Evolutionary conservation across 129 eudicot species (phyloP), one percentile per base, ranked within the genome.

Genomic region (Lactuca sativa): DNA sequence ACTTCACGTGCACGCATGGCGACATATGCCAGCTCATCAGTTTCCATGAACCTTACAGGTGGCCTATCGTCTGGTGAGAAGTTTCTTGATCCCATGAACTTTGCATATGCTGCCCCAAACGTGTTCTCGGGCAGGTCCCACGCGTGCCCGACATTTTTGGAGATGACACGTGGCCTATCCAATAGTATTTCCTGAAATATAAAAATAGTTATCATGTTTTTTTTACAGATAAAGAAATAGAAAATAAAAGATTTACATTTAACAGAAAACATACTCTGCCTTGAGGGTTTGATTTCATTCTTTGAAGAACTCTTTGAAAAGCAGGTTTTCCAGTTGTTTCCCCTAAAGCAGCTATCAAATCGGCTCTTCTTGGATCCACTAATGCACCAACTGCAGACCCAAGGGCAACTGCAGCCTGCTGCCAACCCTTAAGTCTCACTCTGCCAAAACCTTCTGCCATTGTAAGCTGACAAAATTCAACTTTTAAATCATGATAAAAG

Each of bases 1-100:
- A 91, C 97, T 64, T 91, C 97, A 8, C 97, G 92, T 21, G 97
- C 97, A 4, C 97, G 90, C 82, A 85, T 88, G 4, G 96, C 96
- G 14, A 91, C 91, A 10, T 88, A 91, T 0, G 96, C 96, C 4
- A 91, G 84, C 55, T 91, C 97, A 9, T 91, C 97, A 38, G 97
- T 83, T 81, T 91, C 97, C 96, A 91, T 86, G 85, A 91, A 91
- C 66, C 97, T 81, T 9, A 91, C 97, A 0, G 97, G 96, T 37
- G 97, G 97, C 54, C 97, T 70, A 38, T 88, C 97, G 63, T 91
- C 96, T 0, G 97, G 97, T 38, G 97, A 88, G 86, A 91, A 91
- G 79, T 91, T 91, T 69, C 97, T 84, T 21, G 96, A 91, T 63
- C 97, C 93, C 97, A 91, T 91, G 79, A 91, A 91, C 64, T 73